Base-by-base conservation (phyloP, 345 rosid species). In the Eucalyptus pumila region DNA sequence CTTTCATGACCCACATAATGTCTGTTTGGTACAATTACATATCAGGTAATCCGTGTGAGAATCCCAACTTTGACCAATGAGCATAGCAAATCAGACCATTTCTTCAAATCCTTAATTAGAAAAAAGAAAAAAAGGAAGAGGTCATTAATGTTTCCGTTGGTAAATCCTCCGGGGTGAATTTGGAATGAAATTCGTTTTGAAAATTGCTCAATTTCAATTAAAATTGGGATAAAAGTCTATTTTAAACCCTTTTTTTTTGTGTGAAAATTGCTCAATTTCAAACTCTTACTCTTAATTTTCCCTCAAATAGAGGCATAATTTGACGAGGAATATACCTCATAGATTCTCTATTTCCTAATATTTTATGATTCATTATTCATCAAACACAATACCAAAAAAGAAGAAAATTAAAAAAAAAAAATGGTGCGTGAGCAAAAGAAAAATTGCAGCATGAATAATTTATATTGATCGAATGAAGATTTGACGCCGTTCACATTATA, bases 101-200 rank as follows among this genome's bases (percentile, higher is more conserved):
- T 58, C 65, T 58, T 58, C 14, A 58, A 58, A 58, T 58, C 65
- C n/a, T 58, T 5, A 26, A 58, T 11, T 58, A 58, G 60, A 4
- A 54, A 54, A 58, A 58, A 58, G 0, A 24, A 24, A 51, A 6
- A 15, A 50, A 6, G 1, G 3, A 24, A 0, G n/a, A 5, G n/a
- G 14, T 11, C 14, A 26, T 58, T 58, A 26, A 58, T 58, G 65
- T 14, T 58, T 58, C n/a, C 14, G 0, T 26, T 58, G 65, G 14
- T 24, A 58, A 58, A 58, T 26, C 2, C 65, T 26, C 65, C 1
- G 23, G 24, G 24, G 56, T 52, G 56, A 52, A 52, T 52, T 52
- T 52, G 56, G 56, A 52, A 52, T 52, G 4, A 52, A 52, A 52
- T 52, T 19, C 24, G 4, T 51, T 17, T 7, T 17, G 56, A 50